Conservation (phyloP, 2,329 filamentous ascomycete species). For the Metarhizium brunneum region DNA sequence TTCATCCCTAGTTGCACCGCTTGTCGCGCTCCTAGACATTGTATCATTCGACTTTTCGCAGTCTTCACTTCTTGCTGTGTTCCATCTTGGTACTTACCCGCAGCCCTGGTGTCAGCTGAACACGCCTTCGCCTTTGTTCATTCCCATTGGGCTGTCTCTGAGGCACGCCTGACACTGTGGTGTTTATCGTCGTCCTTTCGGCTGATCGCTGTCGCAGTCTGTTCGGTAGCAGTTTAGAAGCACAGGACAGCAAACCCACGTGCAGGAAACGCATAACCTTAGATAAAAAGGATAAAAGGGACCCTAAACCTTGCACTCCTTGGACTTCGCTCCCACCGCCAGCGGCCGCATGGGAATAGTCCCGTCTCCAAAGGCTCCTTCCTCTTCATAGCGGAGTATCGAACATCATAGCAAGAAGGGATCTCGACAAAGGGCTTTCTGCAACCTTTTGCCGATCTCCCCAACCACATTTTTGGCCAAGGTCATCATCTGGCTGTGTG, state of each 20-base stretch:
- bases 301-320: not conserved
- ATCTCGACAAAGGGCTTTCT: not conserved
- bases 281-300: not conserved
- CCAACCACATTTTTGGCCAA: not conserved
- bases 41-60: not conserved
- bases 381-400: not conserved
- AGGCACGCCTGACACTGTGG: not conserved
- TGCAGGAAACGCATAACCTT: no score
- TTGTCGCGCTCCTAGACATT: not conserved
- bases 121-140: not conserved
- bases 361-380: not conserved
- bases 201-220: not conserved
- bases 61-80: not conserved
- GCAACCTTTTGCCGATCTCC: constrained; percentile 1
- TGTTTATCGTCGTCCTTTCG: not conserved
- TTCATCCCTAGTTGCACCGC: not conserved
- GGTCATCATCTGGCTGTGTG: not conserved
- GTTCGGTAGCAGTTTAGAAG: not conserved
- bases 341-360: not conserved
- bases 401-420: not conserved
- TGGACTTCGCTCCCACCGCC: not conserved
- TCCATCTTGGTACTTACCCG: no score
- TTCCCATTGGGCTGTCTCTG: not conserved
- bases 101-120: not conserved
- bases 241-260: not conserved